These are phyloP conservation scores for Tympanopsis confertula DNA, from an alignment of 2,329 filamentous ascomycete species.

Conservation along the genomic window DNA sequence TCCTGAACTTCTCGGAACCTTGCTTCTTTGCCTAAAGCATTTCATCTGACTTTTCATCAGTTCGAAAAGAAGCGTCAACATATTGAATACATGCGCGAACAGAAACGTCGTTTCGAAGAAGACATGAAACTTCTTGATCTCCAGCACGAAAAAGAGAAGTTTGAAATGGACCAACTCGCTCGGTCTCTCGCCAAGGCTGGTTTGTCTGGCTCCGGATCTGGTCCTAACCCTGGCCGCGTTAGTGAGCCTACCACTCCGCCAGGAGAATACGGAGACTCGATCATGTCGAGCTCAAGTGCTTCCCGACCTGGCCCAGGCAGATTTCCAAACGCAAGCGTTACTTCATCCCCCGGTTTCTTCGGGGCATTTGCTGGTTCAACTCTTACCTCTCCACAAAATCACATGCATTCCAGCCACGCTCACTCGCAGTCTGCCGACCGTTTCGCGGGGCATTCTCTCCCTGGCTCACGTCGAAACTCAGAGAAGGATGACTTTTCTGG, in stretches of 20 bases:
- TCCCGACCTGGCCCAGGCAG: conserved; percentile 73
- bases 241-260: conserved; percentile 94
- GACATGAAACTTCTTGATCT: conserved; percentile 85
- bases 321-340: conserved; percentile 79
- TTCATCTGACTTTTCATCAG: conserved; percentile 37
- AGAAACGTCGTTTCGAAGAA: conserved; percentile 78
- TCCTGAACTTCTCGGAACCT: no score
- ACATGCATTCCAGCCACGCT: not conserved
- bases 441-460: not conserved
- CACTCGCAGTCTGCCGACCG: not conserved
- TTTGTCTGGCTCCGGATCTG: conserved; percentile 65
- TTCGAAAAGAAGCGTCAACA: conserved; percentile 88
- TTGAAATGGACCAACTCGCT: conserved; percentile 75
- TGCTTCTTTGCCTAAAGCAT: no score
- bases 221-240: conserved; percentile 78
- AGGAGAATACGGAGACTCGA: no score
- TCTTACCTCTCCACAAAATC: conserved; percentile 4
- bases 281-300: conserved; percentile 46
- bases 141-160: conserved; percentile 70
- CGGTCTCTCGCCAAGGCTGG: conserved; percentile 53
- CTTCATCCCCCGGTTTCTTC: conserved; percentile 66
- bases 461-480: not conserved
- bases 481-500: not conserved
- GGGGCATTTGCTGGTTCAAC: conserved; percentile 20
- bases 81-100: conserved; percentile 81